Evolutionary conservation across 106 monocot species (phyloP), one percentile per base, ranked within the genome.

Genomic region (Allium cepa): DNA sequence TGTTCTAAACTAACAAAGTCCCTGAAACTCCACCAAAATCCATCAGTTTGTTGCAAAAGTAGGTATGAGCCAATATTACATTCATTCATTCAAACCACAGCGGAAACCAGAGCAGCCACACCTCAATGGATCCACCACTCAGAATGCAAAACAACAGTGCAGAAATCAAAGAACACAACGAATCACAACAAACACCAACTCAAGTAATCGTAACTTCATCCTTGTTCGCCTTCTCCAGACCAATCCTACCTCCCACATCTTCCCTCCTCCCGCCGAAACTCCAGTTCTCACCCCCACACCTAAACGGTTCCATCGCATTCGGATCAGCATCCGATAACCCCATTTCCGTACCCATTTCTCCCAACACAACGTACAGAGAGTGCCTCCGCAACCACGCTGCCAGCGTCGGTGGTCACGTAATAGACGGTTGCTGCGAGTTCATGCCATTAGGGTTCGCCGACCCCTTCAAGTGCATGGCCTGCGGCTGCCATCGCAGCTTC

Each of bases 401-500:
- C 48, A 64, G 71, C 77, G 64, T 76, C 59, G 87, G 87, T 26
- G 87, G 80, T 12, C 74, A 87, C 66, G 72, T 80, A 56, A 47
- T 80, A 27, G 87, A 87, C 59, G 87, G 87, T 8, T 87, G 87
- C 69, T 62, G 83, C 46, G 87, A 83, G 79, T 87, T 87, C 79
- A 79, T 83, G 83, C 77, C 74, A 7, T 7, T 68, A 7, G 9
- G 74, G 57, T 15, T 49, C 57, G 57, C 79, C 61, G 79, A 68
- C 61, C 50, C 71, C 6, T 61, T 93, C 17, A 74, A 68, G 22
- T 93, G 92, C 82, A 88, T 83, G 26, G 92, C 92, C 48, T 88
- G 92, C 72, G 82, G 79, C 16, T 88, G 92, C 81, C 92, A 93
- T 67, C 82, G 88, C 2, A 93, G 88, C 73, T 93, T 93, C 79